Base-by-base conservation (phyloP, 345 rosid species). In the Trapa bicornis region DNA sequence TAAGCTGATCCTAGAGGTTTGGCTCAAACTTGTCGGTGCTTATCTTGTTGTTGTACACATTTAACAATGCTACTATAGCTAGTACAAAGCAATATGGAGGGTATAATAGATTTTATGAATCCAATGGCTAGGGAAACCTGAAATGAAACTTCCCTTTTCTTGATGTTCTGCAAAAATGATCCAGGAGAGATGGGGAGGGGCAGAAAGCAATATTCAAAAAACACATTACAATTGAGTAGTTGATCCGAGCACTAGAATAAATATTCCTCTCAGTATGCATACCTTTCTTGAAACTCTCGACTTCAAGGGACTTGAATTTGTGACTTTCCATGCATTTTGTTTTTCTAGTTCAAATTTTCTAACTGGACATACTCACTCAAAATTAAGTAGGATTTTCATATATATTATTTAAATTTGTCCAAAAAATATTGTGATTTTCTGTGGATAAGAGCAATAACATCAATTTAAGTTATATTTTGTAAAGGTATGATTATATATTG, bases 1-100 rank as follows among this genome's bases (percentile, higher is more conserved):
- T 77, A 87, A 86, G 74, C 80, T 88, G 71, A 86, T 94, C 77
- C 80, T 91, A 17, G 95, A 94, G 99, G 99, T 93, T 63, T 61
- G 84, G 68, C 71, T 69, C 67, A 62, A 67, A 71, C 75, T 7
- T 72, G 65, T 16, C 54, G n/a, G 16, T 61, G 64, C 60, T 9
- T 39, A 43, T 47, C 47, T 8, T 17, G 35, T 33, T 35, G 7
- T 62, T 22, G n/a, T 62, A 22, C 29, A 52, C 39, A 37, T 9
- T 52, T 35, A 14, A n/a, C 22, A 52, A 5, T 37, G 43, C 36
- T 53, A 58, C 47, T 37, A 10, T 53, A 50, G 12, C 11, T 47
- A 33, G 7, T 53, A 14, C 6, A 4, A 29, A 67, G 70, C 47
- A 67, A 36, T 52, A 36, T 16, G 42, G 45, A 67, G 38, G 35